phyloP scores from a whole-genome alignment of 1,284 basidiomycete genomes.

The Sparassis latifolia region DNA sequence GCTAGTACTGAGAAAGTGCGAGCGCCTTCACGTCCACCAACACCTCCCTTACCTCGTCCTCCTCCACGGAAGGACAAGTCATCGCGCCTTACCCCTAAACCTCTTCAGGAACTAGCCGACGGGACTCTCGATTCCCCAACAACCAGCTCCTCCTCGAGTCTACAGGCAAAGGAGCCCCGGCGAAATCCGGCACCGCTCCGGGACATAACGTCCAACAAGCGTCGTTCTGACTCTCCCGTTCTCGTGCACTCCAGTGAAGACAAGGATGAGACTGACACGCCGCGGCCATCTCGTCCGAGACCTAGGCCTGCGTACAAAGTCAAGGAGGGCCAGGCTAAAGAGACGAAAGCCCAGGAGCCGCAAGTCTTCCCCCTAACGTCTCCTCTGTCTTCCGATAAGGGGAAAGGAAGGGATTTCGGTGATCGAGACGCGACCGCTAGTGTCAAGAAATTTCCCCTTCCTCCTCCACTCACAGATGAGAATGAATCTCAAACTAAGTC shows the following conservation, averaged over 20 bases:
- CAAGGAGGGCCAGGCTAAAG: background rate
- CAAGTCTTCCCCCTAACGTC: constrained; percentile 9
- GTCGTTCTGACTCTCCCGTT: background rate
- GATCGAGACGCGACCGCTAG: background rate
- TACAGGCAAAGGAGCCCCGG: background rate
- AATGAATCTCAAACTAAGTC: background rate
- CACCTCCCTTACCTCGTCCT: too few species aligned
- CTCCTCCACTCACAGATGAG: background rate
- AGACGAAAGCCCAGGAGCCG: constrained; percentile 1
- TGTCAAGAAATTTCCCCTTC: background rate
- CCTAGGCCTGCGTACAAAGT: constrained; percentile 13
- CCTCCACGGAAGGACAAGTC: background rate
- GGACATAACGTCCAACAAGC: constrained; percentile 1
- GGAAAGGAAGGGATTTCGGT: constrained; percentile 1
- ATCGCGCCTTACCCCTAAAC: background rate
- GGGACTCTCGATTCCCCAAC: too few species aligned
- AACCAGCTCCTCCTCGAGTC: too few species aligned
- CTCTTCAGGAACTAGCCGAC: background rate
- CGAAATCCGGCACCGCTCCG: background rate
- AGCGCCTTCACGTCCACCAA: background rate
- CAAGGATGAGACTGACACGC: constrained; percentile 10
- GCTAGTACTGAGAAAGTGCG: background rate
- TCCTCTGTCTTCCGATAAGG: constrained; percentile 3
- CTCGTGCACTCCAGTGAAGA: constrained; percentile 1
- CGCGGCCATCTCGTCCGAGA: constrained; percentile 9